Percentiles rank a stretch among this genome's conserved stretches.
Evolutionary conservation across 306 rosid genomes (phyloP).

Genomic region (barrel medic (Medicago truncatula)): DNA sequence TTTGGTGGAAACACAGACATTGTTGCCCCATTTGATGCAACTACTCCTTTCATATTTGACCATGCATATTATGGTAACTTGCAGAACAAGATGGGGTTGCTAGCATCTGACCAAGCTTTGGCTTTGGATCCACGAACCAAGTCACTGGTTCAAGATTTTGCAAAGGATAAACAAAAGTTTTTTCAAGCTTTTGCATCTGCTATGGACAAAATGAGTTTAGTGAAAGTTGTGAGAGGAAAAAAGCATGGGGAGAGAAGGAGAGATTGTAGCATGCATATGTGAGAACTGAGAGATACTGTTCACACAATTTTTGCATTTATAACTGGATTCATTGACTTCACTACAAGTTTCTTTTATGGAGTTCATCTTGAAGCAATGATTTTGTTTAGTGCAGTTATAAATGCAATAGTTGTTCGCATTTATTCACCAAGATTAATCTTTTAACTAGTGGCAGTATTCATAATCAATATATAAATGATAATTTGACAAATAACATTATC

Average conservation of each 20-base stretch:
- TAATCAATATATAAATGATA: background rate
- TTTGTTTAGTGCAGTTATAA: constrained; percentile 32
- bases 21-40: constrained; percentile 87
- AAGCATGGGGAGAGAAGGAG: constrained; percentile 80
- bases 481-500: background rate
- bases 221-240: constrained; percentile 67
- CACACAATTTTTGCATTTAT: constrained; percentile 41
- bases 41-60: constrained; percentile 82
- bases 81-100: constrained; percentile 65
- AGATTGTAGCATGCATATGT: constrained; percentile 59
- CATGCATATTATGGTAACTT: constrained; percentile 85
- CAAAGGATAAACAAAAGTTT: constrained; percentile 72
- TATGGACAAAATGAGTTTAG: constrained; percentile 82
- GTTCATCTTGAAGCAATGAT: constrained; percentile 8
- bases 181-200: constrained; percentile 78
- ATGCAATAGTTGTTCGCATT: constrained; percentile 38
- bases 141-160: constrained; percentile 60
- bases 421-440: background rate
- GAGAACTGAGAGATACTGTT: background rate
- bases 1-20: constrained; percentile 68
- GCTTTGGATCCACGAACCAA: constrained; percentile 68
- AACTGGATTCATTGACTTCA: constrained; percentile 33
- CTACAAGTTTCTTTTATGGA: background rate
- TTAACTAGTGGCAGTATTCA: background rate
- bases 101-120: constrained; percentile 83